These are phyloP conservation scores for Tricholomella constricta DNA, from an alignment of 768 basidiomycete species.

Conservation along the genomic window DNA sequence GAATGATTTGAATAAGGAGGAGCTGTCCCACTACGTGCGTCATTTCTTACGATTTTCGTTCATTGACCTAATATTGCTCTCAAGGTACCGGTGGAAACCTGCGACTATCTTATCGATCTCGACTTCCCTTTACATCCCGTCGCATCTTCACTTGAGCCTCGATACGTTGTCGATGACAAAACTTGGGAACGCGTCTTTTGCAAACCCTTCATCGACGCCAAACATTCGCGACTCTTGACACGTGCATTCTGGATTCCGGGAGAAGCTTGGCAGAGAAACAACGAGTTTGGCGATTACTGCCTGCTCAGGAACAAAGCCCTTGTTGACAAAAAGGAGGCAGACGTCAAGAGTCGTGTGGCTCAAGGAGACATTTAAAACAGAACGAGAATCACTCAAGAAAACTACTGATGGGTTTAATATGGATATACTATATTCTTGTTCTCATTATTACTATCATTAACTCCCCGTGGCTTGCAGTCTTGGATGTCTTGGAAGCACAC, in stretches of 20 bases:
- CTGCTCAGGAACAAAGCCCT: constrained; percentile 65
- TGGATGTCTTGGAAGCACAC: no score
- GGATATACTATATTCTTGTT: neutral
- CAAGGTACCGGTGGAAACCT: constrained; percentile 70
- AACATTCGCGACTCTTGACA: constrained; percentile 69
- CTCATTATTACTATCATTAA: no score
- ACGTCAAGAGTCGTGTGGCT: constrained; percentile 20
- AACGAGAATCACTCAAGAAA: neutral
- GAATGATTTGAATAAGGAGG: constrained; percentile 90
- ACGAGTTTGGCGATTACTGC: constrained; percentile 91
- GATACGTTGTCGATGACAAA: constrained; percentile 64
- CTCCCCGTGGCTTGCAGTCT: no score
- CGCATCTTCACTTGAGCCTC: constrained; percentile 66
- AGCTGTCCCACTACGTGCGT: constrained; percentile 72
- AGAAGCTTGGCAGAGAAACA: constrained; percentile 61
- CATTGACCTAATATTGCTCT: constrained; percentile 7
- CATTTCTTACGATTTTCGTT: constrained; percentile 1
- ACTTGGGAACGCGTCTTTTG: constrained; percentile 87
- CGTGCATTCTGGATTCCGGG: constrained; percentile 84
- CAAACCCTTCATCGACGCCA: constrained; percentile 80
- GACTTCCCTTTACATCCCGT: constrained; percentile 77
- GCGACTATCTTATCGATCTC: constrained; percentile 90
- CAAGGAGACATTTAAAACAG: constrained; percentile 12
- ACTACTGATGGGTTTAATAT: neutral
- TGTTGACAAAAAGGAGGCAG: constrained; percentile 37